Evolutionary conservation across 306 rosid genomes (phyloP).

Genomic region (Oxytropis ochrocephala): DNA sequence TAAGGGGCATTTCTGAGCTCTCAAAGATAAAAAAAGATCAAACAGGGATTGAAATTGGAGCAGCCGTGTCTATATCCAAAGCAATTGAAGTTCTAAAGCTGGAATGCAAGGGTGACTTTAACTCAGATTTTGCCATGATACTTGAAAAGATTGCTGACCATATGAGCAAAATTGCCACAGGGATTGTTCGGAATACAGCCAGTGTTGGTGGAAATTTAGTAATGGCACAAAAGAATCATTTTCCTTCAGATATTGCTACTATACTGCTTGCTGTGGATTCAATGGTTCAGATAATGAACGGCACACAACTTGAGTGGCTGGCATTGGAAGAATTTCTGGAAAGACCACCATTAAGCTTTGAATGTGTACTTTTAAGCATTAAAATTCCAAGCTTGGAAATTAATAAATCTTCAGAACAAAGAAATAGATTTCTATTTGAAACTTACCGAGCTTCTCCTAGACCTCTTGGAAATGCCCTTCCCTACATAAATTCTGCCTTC

Average conservation of each 20-base stretch:
- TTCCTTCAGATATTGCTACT: conserved; percentile 78
- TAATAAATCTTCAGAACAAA: conserved; percentile 24
- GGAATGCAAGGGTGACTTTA: conserved; percentile 8
- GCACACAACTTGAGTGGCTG: conserved; percentile 41
- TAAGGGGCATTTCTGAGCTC: conserved; percentile 48
- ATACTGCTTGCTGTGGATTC: conserved; percentile 66
- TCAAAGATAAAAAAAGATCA: conserved; percentile 41
- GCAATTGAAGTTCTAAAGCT: conserved; percentile 51
- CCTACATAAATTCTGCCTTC: conserved; percentile 78
- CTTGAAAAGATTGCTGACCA: conserved; percentile 49
- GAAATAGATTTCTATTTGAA: conserved; percentile 13
- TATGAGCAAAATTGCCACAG: conserved; percentile 59
- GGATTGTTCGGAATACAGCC: conserved; percentile 59
- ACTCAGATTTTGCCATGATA: conserved; percentile 36
- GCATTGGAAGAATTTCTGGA: conserved; percentile 62
- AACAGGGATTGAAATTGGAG: conserved; percentile 54
- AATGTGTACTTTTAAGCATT: conserved; percentile 49
- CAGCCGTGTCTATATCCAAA: conserved; percentile 56
- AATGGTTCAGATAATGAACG: conserved; percentile 48
- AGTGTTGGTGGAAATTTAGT: conserved; percentile 83
- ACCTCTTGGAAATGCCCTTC: conserved; percentile 59
- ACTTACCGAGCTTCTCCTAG: too few species aligned
- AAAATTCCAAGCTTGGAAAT: conserved; percentile 56
- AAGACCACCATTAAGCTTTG: conserved; percentile 48
- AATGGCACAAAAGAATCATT: conserved; percentile 64